Evolutionary conservation across 306 rosid species (phyloP).

Genomic region (Medicago ruthenica): DNA sequence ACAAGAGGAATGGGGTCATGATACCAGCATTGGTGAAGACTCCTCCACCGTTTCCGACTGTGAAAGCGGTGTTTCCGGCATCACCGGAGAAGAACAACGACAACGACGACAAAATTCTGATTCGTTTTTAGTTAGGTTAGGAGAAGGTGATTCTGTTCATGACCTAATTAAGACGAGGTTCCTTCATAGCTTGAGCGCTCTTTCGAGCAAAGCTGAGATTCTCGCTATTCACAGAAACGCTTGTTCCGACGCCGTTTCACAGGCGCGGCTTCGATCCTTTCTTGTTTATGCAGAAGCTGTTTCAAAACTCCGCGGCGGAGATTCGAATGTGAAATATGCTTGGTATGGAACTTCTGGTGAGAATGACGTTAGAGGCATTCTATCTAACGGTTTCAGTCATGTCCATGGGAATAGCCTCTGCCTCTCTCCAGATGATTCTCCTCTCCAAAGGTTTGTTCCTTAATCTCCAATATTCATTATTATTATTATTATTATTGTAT

Average conservation of each 20-base stretch:
- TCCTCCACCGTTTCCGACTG: conserved; percentile 60
- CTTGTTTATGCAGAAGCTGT: conserved; percentile 58
- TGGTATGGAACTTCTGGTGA: conserved; percentile 65
- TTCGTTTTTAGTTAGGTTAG: conserved; percentile 38
- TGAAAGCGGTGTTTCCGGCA: conserved; percentile 60
- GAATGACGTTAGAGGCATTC: conserved; percentile 55
- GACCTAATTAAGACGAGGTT: conserved; percentile 60
- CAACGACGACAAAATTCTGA: neutral
- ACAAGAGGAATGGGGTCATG: conserved; percentile 27
- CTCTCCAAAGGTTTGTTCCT: conserved; percentile 58
- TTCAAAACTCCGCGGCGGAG: conserved; percentile 57
- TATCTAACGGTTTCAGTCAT: conserved; percentile 64
- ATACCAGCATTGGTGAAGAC: neutral
- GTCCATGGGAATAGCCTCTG: conserved; percentile 15
- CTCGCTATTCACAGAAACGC: conserved; percentile 55
- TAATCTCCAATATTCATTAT: neutral
- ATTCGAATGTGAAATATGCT: conserved; percentile 72
- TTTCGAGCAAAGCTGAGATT: conserved; percentile 51
- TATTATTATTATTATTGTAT: too few species aligned
- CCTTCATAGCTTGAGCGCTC: conserved; percentile 50
- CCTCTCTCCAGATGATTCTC: conserved; percentile 74
- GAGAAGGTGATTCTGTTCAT: conserved; percentile 53
- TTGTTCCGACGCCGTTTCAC: conserved; percentile 42
- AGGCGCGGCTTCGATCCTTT: conserved; percentile 68
- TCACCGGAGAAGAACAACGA: neutral